Evolutionary conservation across 495 filamentous ascomycete species (phyloP), one percentile per base, ranked within the genome.

Genomic region (Podospora didyma): DNA sequence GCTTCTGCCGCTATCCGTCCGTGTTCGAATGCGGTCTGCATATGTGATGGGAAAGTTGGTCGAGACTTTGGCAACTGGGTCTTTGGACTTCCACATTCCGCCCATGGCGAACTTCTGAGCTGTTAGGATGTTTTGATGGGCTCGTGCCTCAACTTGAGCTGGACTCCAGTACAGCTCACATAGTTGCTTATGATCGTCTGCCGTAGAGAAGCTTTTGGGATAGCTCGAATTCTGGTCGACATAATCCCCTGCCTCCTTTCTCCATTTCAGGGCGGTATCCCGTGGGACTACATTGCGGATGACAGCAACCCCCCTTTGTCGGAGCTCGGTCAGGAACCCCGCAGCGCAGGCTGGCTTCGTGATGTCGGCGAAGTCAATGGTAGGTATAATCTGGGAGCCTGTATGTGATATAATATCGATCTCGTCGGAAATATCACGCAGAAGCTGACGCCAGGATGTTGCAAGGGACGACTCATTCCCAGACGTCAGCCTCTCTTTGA

Each of bases 101-200:
- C 78, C 76, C 80, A 94, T 89, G 21, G 89, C 75, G 64, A 93
- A 93, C 19, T 75, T 74, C 62, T 96, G 89, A 0, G 89, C 79
- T 16, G 79, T 72, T 12, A 96, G 75, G 49, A 96, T 52, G 52
- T 88, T 87, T 11, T 87, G 82, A 68, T 96, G 86, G 0, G 82
- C 82, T 10, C 91, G 81, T 6, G 92, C 89, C 46, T 83, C 79
- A 22, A 89, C 76, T 64, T 94, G 89, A 1, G 83, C 71, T 9
- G 84, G 84, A 2, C 86, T 86, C 92, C 92, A 96, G 70, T 92
- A 96, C 1, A 95, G 72, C 57, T 94, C 89, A 61, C 84, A 89
- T 0, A 93, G 86, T 24, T 87, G 82, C 26, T 87, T 82, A 0
- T 89, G 85, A 66, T 69, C 51, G 44, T 66, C 35, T 53, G 70